phyloP scores from a whole-genome alignment of 2,329 filamentous ascomycete genomes.

The Aspergillus cejpii region DNA sequence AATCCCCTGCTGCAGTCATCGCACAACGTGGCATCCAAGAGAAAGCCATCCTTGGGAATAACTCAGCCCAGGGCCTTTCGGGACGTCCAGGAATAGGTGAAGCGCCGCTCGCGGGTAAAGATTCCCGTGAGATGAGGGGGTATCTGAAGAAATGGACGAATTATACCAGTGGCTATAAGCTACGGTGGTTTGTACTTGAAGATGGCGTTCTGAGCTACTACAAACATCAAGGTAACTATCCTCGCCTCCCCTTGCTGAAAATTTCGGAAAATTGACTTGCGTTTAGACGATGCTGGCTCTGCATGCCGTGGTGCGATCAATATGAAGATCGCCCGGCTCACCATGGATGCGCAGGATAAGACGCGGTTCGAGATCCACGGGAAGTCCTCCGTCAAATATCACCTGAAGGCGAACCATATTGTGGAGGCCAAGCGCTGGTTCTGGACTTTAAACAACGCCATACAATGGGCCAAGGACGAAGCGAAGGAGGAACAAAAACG shows the following conservation, averaged over 20 bases:
- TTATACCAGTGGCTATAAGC: constrained; percentile 92
- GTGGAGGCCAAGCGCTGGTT: constrained; percentile 99
- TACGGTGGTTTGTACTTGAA: constrained; percentile 96
- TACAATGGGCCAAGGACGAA: constrained; percentile 97
- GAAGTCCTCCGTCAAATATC: constrained; percentile 98
- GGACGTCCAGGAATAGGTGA: constrained; percentile 42
- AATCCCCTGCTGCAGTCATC: constrained; percentile 85
- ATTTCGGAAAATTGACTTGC: constrained; percentile 1
- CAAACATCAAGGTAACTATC: constrained; percentile 68
- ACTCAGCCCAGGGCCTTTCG: constrained; percentile 52
- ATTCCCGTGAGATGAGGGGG: constrained; percentile 94
- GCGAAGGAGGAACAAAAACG: constrained; percentile 81
- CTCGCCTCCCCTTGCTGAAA: not conserved
- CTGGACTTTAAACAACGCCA: constrained; percentile 97
- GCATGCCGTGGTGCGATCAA: constrained; percentile 97
- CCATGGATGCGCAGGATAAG: constrained; percentile 97
- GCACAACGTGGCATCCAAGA: constrained; percentile 95
- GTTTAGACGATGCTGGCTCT: constrained; percentile 75
- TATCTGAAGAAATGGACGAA: constrained; percentile 99
- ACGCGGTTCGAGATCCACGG: constrained; percentile 96
- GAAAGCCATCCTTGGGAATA: constrained; percentile 85
- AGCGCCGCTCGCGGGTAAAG: constrained; percentile 61
- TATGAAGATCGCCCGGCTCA: constrained; percentile 89
- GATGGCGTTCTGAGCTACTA: constrained; percentile 98
- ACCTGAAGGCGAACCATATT: constrained; percentile 93